These are phyloP conservation scores for Xylaria polymorpha DNA, from an alignment of 2,329 filamentous ascomycete species.

Conservation along the genomic window DNA sequence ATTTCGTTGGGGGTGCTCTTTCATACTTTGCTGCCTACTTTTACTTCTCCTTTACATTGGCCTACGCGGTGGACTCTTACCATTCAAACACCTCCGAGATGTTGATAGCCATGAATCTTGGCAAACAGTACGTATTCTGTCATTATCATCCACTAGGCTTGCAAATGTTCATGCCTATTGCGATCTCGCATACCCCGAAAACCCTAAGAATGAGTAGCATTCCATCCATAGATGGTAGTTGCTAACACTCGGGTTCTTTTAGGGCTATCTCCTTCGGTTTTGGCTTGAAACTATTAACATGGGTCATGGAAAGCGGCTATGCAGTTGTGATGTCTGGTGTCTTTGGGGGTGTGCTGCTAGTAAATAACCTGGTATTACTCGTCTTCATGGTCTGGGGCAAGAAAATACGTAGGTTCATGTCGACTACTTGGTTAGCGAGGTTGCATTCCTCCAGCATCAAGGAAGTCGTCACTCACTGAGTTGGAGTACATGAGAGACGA, in stretches of 20 bases:
- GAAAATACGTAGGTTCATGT: slow-evolving; percentile 59
- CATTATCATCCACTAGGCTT: not conserved
- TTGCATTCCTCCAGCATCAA: slow-evolving; percentile 54
- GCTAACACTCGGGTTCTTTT: slow-evolving; percentile 15
- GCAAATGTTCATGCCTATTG: not conserved
- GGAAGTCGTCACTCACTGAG: slow-evolving; percentile 43
- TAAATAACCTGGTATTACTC: slow-evolving; percentile 61
- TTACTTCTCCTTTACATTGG: slow-evolving; percentile 68
- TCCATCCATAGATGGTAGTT: not conserved
- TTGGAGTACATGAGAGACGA: slow-evolving; percentile 18
- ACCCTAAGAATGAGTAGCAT: not conserved
- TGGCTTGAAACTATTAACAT: slow-evolving; percentile 62
- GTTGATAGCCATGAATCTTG: slow-evolving; percentile 70
- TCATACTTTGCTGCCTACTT: slow-evolving; percentile 64
- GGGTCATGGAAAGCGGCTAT: slow-evolving; percentile 62
- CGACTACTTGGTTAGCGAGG: slow-evolving; percentile 60
- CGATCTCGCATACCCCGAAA: not conserved
- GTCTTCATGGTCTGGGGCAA: slow-evolving; percentile 66
- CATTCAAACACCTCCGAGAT: slow-evolving; percentile 70
- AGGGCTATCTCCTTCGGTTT: slow-evolving; percentile 65
- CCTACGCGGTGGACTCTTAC: slow-evolving; percentile 71
- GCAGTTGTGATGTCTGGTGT: slow-evolving; percentile 62
- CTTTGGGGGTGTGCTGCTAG: slow-evolving; percentile 61
- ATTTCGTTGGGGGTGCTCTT: slow-evolving; percentile 63
- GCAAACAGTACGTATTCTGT: slow-evolving; percentile 56